Percentiles rank a stretch among this genome's conserved stretches.
Conservation (phyloP, 169 alveolate species). For the Blepharisma undulans region DNA sequence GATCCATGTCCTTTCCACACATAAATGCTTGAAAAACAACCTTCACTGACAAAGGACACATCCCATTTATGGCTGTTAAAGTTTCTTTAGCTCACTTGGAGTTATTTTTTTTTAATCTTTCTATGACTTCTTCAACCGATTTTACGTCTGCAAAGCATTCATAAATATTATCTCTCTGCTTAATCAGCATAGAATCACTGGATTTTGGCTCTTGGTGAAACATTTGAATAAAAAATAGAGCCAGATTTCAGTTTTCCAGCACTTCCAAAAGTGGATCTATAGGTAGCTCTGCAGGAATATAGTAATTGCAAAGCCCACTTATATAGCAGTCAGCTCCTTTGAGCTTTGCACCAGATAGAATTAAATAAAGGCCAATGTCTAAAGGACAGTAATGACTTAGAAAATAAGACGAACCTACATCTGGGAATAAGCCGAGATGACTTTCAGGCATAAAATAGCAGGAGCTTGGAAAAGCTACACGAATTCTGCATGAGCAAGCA, state of each 20-base stretch:
- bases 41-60: constrained; percentile 57
- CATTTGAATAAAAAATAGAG: background rate
- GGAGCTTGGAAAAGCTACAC: constrained; percentile 84
- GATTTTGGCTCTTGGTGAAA: background rate
- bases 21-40: constrained; percentile 68
- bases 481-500: constrained; percentile 76
- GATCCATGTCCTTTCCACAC: constrained; percentile 57
- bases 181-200: background rate
- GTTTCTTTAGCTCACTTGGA: constrained; percentile 51
- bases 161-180: constrained; percentile 54
- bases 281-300: constrained; percentile 49
- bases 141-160: constrained; percentile 47
- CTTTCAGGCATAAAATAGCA: constrained; percentile 90
- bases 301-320: constrained; percentile 82
- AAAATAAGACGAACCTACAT: constrained; percentile 87
- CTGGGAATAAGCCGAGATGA: constrained; percentile 87
- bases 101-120: background rate
- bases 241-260: background rate
- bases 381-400: constrained; percentile 66
- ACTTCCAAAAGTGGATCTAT: background rate
- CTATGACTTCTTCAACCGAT: constrained; percentile 26
- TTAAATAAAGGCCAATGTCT: constrained; percentile 77
- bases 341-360: constrained; percentile 84
- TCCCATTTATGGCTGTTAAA: constrained; percentile 34
- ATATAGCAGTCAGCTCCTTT: constrained; percentile 75